Percentiles rank a stretch among this genome's conserved stretches.
phyloP scores from a whole-genome alignment of 306 rosid species.

The Pyrus communis region DNA sequence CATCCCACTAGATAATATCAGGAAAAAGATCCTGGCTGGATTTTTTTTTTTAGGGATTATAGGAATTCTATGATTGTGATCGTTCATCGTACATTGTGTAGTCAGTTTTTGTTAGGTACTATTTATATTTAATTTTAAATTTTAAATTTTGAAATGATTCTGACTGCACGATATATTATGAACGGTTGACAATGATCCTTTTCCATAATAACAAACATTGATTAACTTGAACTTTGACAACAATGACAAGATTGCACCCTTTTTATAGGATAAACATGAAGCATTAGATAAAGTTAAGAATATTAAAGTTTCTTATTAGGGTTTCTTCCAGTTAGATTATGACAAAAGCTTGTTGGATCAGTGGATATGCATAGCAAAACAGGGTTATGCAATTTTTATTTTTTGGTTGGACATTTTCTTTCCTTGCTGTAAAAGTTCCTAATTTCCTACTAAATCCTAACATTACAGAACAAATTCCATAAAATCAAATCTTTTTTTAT shows the following conservation, averaged over 20 bases:
- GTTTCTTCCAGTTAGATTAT: neutral
- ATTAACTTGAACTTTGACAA: neutral
- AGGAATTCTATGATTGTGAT: rapidly evolving
- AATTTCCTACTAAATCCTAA: neutral
- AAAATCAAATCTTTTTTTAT: neutral
- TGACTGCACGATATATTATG: no score
- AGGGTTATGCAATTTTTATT: neutral
- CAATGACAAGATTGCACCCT: neutral
- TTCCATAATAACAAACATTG: neutral
- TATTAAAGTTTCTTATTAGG: neutral
- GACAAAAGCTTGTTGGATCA: neutral
- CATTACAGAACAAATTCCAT: neutral
- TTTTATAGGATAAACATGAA: neutral
- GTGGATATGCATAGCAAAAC: neutral
- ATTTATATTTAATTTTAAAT: no score
- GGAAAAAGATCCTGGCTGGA: no score
- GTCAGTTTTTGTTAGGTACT: no score
- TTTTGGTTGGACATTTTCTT: neutral
- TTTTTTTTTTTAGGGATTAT: no score
- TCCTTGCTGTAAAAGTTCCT: neutral
- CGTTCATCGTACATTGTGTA: no score
- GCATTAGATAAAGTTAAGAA: neutral
- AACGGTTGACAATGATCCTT: no score
- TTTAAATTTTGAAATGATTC: no score
- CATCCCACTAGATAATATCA: neutral